Evolutionary conservation across 805 yeast species (phyloP), one percentile per base, ranked within the genome.

Genomic region (Kurtzmaniella cleridarum): DNA sequence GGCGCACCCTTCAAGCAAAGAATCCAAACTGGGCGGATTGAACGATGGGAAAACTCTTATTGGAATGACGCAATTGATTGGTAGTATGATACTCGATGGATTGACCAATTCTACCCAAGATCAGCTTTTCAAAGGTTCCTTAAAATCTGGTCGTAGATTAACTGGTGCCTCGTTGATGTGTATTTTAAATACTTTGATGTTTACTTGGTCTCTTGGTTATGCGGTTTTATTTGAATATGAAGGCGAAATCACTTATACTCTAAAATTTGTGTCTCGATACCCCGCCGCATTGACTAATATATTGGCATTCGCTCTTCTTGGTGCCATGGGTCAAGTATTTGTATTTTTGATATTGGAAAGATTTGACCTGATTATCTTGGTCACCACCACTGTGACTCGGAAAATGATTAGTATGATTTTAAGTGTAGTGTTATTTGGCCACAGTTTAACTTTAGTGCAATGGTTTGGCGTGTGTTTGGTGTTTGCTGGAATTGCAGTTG

Each of bases 371-470:
- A 66, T 93, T 43, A 76, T 85, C 0, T 68, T 93, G 39, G 89
- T 91, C 23, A 91, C 96, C 30, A 91, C 95, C 13, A 93, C 98
- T 0, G 97, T 93, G 8, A 91, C 98, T 1, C 75, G 99, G 50
- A 93, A 93, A 55, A 91, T 93, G 96, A 68, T 89, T 35, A 88
- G 97, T 30, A 91, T 93, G 98, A 72, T 89, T 27, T 62, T 91
- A 38, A 84, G 95, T 52, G 96, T 93, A 36, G 58, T 87, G 3
- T 64, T 91, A 46, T 91, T 88, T 62, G 91, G 93, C n/a, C 97
- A 93, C 56, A 55, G 59, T 4, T 72, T 93, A 47, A 69, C 64
- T 26, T 6, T 40, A 2, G 60, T 66, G 7, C 98, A 93, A 63
- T 84, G 96, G 89, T 28, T 64, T 0, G 98, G 98, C 0, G 79